Evolutionary conservation across 225 moss, liverwort and hornwort species (phyloP).

Genomic region (Marchantia polymorpha): DNA sequence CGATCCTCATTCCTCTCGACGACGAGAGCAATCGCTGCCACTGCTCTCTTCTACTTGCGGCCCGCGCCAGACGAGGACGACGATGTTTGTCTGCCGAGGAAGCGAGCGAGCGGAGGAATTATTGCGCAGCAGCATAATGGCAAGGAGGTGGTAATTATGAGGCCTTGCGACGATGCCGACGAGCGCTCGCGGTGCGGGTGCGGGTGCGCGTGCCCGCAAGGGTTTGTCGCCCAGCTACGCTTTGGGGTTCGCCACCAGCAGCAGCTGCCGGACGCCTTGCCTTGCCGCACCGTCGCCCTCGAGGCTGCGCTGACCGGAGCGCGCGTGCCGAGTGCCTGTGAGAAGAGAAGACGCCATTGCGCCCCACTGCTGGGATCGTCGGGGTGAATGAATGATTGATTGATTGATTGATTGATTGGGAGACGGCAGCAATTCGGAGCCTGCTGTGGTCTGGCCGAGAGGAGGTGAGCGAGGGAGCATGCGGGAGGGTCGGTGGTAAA

Average conservation of each 20-base stretch:
- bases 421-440: not conserved
- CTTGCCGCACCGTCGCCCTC: not conserved
- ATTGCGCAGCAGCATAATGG: constrained; percentile 3
- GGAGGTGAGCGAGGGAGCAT: not conserved
- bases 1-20: too few relatives aligned
- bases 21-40: too few relatives aligned
- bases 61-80: not conserved
- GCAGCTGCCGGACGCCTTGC: not conserved
- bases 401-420: not conserved
- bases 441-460: too few relatives aligned
- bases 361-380: too few relatives aligned
- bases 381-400: not conserved
- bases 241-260: too few relatives aligned
- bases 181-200: not conserved
- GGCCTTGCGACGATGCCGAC: not conserved
- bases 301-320: not conserved
- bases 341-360: not conserved
- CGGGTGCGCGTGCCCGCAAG: too few relatives aligned
- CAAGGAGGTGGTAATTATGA: constrained; percentile 7
- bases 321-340: not conserved
- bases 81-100: not conserved
- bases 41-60: too few relatives aligned
- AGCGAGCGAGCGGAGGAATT: not conserved
- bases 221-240: too few relatives aligned
- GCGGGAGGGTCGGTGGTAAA: not conserved